Percentiles rank a stretch among this genome's conserved stretches.
phyloP scores from a whole-genome alignment of 176 grass and related monocot species.

The Rhynchospora breviuscula region DNA sequence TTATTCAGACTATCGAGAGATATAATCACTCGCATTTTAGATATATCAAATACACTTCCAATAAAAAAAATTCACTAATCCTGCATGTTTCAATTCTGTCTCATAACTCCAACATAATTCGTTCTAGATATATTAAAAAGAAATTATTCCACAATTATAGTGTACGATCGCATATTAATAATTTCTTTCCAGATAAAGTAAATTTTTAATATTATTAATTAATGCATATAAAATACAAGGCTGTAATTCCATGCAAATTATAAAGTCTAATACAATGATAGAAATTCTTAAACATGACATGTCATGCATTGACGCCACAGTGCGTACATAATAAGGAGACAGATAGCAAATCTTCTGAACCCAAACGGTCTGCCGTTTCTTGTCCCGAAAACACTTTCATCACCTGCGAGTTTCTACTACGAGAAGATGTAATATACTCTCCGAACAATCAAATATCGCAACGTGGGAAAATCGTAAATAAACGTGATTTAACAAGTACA shows the following conservation, averaged over 20 bases:
- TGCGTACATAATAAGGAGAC: neutral
- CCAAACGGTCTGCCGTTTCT: slow-evolving; percentile 22
- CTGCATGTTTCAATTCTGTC: too few species aligned
- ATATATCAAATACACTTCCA: too few species aligned
- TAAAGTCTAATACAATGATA: neutral
- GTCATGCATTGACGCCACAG: neutral
- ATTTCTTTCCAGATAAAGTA: neutral
- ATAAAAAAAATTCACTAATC: too few species aligned
- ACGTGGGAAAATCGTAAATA: neutral
- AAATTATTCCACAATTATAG: neutral
- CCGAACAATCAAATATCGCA: neutral
- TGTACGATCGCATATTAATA: neutral
- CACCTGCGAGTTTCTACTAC: neutral
- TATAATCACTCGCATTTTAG: too few species aligned
- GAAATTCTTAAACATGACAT: neutral
- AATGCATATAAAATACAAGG: neutral
- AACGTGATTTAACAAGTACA: neutral
- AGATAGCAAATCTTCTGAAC: neutral
- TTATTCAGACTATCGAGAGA: too few species aligned
- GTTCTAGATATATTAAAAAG: too few species aligned
- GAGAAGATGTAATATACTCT: neutral
- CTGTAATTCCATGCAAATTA: neutral
- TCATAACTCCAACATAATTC: too few species aligned
- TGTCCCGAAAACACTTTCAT: neutral
- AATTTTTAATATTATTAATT: neutral